Percentiles rank a stretch among this genome's conserved stretches.
Conservation (phyloP, 768 basidiomycete species). For the Rickenella mellea region DNA sequence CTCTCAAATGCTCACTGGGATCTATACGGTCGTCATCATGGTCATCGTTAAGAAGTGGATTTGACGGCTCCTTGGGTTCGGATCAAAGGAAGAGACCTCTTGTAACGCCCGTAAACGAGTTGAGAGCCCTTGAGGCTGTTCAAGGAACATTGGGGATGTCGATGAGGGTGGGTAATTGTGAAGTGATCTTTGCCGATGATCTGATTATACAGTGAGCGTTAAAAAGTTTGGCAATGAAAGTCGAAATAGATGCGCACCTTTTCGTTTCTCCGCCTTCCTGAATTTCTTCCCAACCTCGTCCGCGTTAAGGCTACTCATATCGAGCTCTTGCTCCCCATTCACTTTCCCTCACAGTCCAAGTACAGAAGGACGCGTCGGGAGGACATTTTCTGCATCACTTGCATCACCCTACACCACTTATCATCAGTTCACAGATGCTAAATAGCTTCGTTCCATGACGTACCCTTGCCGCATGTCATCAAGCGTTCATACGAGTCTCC, state of each 20-base stretch:
- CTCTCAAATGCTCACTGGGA: slow-evolving; percentile 67
- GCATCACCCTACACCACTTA: no score
- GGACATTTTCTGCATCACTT: no score
- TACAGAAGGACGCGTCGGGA: no score
- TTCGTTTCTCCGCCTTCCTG: slow-evolving; percentile 57
- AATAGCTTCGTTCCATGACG: no score
- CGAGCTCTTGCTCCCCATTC: no score
- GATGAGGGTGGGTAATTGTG: slow-evolving; percentile 64
- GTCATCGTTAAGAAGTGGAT: slow-evolving; percentile 53
- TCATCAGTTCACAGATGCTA: no score
- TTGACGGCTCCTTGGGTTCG: slow-evolving; percentile 77
- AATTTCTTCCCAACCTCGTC: slow-evolving; percentile 67
- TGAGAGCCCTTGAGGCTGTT: slow-evolving; percentile 38
- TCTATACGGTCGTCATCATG: slow-evolving; percentile 56
- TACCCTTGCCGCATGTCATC: no score
- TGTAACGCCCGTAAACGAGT: slow-evolving; percentile 59
- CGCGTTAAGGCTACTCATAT: slow-evolving; percentile 47
- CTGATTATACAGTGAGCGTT: slow-evolving; percentile 17
- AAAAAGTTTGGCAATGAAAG: neutral
- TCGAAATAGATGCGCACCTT: slow-evolving; percentile 29
- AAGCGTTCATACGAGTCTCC: no score
- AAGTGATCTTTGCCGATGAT: slow-evolving; percentile 37
- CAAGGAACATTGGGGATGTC: slow-evolving; percentile 25
- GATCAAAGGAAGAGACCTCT: slow-evolving; percentile 69
- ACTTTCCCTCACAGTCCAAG: no score